These are phyloP conservation scores for Novymonas esmeraldas DNA, from an alignment of 208 protist species.

Conservation along the genomic window DNA sequence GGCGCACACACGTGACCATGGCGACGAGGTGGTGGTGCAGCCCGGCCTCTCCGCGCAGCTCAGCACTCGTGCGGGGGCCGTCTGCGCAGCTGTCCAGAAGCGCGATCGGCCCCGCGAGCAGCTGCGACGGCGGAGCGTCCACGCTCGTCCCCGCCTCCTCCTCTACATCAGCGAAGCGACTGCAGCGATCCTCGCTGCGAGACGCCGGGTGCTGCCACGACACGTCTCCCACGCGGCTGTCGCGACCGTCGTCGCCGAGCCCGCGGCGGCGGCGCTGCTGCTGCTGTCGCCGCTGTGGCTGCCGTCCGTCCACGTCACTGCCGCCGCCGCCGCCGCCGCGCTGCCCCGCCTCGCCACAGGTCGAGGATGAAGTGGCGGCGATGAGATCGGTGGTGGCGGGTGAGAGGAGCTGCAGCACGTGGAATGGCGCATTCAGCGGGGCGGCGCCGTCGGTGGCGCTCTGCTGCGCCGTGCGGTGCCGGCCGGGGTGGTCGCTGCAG, in stretches of 20 bases:
- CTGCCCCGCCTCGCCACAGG: neutral
- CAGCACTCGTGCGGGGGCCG: slow-evolving; percentile 38
- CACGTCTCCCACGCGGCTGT: too few species aligned
- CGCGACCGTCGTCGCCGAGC: too few species aligned
- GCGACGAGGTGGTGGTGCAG: slow-evolving; percentile 39
- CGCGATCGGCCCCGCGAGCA: slow-evolving; percentile 43
- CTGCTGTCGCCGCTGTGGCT: too few species aligned
- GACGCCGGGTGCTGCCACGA: too few species aligned
- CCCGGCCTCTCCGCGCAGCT: slow-evolving; percentile 16
- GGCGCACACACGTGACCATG: slow-evolving; percentile 24
- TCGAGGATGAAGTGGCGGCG: slow-evolving; percentile 9
- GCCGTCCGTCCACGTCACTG: too few species aligned
- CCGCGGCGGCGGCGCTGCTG: too few species aligned
- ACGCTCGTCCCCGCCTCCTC: too few species aligned
- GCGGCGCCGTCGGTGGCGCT: neutral
- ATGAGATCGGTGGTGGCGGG: neutral
- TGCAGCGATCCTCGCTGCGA: too few species aligned
- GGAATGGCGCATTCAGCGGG: slow-evolving; percentile 15
- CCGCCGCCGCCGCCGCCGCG: too few species aligned
- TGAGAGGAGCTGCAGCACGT: slow-evolving; percentile 24
- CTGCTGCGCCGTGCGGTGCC: too few species aligned
- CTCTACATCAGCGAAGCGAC: too few species aligned
- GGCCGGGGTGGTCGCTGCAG: too few species aligned
- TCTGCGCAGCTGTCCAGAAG: slow-evolving; percentile 37
- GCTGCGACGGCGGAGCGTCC: neutral